A percentile compares a stretch with the other conserved stretches of the same genome.
phyloP scores from a whole-genome alignment of 768 basidiomycete species.

The Strobilomyces dryophilus region DNA sequence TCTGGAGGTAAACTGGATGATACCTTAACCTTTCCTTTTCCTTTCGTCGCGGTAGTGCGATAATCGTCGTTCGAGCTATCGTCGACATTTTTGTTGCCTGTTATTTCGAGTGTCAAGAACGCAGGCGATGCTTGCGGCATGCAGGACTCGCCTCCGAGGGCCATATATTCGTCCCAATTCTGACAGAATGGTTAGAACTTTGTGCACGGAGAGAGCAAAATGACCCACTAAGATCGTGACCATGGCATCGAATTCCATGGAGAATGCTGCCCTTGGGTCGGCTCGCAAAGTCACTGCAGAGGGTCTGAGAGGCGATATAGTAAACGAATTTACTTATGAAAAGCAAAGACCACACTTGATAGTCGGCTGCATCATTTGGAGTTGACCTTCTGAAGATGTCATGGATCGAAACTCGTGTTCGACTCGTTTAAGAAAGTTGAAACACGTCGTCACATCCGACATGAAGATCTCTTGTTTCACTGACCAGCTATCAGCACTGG shows the following conservation, averaged over 20 bases:
- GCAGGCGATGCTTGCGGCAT: neutral
- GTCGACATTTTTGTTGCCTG: conserved; percentile 13
- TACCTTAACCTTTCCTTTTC: conserved; percentile 25
- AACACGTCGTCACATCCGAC: conserved; percentile 76
- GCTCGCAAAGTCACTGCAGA: conserved; percentile 49
- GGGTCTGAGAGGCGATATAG: conserved; percentile 33
- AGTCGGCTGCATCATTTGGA: conserved; percentile 69
- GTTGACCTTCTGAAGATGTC: conserved; percentile 42
- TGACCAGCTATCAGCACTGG: conserved; percentile 25
- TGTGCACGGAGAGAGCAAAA: neutral
- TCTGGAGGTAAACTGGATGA: conserved; percentile 23
- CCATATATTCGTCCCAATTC: conserved; percentile 64
- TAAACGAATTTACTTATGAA: neutral
- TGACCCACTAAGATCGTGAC: conserved; percentile 54
- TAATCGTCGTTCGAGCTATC: conserved; percentile 49
- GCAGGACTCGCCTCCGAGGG: conserved; percentile 39
- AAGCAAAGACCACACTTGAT: conserved; percentile 46
- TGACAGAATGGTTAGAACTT: conserved; percentile 18
- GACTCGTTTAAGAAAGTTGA: conserved; percentile 72
- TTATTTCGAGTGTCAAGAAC: neutral
- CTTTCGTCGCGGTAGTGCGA: conserved; percentile 34
- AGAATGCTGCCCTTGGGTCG: conserved; percentile 46
- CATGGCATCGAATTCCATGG: conserved; percentile 62
- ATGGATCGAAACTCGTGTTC: conserved; percentile 59
- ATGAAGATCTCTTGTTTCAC: conserved; percentile 84